A percentile compares a stretch with the other conserved stretches of the same genome.
Conservation (phyloP, 2,329 filamentous ascomycete species). For the Diaporthe capsici region DNA sequence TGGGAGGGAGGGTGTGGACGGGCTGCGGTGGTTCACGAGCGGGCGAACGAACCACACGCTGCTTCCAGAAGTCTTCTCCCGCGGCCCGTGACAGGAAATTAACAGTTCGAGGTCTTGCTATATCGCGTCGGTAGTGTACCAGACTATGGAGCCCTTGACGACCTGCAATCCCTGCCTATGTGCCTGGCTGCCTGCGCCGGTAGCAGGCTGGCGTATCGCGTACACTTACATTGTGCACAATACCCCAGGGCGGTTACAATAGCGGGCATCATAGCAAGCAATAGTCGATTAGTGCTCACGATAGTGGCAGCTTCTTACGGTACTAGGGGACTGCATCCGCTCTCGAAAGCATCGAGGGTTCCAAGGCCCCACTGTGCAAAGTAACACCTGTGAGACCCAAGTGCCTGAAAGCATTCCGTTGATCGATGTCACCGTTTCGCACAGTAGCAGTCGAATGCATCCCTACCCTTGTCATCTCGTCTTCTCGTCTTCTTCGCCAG, state of each 20-base stretch:
- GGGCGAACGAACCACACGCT: slow-evolving; percentile 8
- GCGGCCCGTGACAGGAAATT: slow-evolving; percentile 23
- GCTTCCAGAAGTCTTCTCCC: slow-evolving; percentile 33
- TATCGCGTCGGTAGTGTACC: slow-evolving; percentile 26
- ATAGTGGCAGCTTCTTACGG: not conserved
- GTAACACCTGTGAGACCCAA: not conserved
- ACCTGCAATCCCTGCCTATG: not conserved
- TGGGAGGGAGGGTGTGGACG: not conserved
- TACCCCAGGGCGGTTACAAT: not conserved
- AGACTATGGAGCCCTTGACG: not conserved
- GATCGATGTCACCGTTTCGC: slow-evolving; percentile 27
- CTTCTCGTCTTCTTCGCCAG: not conserved
- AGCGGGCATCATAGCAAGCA: not conserved
- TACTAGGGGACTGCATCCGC: not conserved
- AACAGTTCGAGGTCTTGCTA: not conserved
- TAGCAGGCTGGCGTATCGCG: not conserved
- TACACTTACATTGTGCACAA: not conserved
- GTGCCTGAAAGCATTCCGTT: not conserved
- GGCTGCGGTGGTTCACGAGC: not conserved
- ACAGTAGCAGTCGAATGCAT: not conserved
- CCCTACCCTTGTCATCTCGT: slow-evolving; percentile 5
- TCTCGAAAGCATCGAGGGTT: not conserved
- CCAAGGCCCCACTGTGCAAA: not conserved
- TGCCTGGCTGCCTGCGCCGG: not conserved
- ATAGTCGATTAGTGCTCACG: not conserved